Evolutionary conservation across 2,329 filamentous ascomycete genomes (phyloP), one percentile per base, ranked within the genome.

Genomic region (Colletotrichum tofieldiae): DNA sequence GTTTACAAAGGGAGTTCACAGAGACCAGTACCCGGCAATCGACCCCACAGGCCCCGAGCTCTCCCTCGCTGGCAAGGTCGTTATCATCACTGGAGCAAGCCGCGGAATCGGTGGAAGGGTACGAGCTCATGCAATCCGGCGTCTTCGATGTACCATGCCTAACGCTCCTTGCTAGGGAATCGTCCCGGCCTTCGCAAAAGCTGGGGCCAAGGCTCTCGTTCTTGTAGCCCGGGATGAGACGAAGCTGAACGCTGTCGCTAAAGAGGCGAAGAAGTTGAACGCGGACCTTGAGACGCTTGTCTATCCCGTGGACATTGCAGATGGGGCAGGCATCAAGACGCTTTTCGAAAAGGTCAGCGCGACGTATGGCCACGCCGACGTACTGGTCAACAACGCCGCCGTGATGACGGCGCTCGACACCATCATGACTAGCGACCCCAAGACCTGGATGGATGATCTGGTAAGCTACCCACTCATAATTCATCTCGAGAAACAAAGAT

Each of bases 11-110:
- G 20, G 37, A 2, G 39, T 39, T 5, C 54, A 60, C 45, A 35
- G 55, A 29, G 64, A 66, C 14, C 43, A 35, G 23, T 84, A 84
- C 60, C 74, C 78, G 0, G 67, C 73, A 61, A 82, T 84, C 69
- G 78, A 78, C 1, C 78, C 82, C 6, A 49, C 68, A 8, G 79
- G 79, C 0, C 81, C 81, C 0, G 80, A 81, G 49, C 77, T 84
- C 7, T 83, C 79, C 0, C 80, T 82, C n/a, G 79, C 77, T 23
- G 82, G 82, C 5, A 79, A 79, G 35, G 89, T 86, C 23, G 89
- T 91, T 11, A 82, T 93, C 20, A 90, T 93, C 77, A 92, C 90
- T 4, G 92, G 92, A 32, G 91, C 87, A 14, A 88, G 88, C 5
- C 87, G 86, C 1, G 90, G 91, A 32, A 88, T 93, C 56, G 91